Evolutionary conservation across 2,329 filamentous ascomycete genomes (phyloP).

Genomic region (Verticillium isaacii): DNA sequence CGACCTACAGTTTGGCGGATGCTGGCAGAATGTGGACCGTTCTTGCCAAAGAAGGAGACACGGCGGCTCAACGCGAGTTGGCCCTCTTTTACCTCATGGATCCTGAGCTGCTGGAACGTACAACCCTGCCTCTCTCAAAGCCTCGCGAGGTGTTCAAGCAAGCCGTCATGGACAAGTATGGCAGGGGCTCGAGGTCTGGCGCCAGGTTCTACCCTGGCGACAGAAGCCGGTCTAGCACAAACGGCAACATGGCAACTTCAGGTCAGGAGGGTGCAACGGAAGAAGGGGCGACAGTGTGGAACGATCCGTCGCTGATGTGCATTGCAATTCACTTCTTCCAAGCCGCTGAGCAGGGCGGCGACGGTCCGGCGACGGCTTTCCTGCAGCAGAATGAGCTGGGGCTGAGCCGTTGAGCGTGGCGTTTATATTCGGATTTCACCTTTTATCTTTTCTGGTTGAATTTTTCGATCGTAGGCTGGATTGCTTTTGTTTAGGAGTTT

Average conservation of each 20-base stretch:
- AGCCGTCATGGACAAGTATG: conserved; percentile 70
- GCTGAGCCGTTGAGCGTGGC: neutral
- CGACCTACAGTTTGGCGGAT: conserved; percentile 69
- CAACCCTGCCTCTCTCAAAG: conserved; percentile 77
- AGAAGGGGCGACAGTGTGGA: conserved; percentile 50
- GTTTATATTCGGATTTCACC: too few relatives aligned
- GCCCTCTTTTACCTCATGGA: conserved; percentile 91
- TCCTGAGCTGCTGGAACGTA: conserved; percentile 75
- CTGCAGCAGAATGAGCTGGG: conserved; percentile 58
- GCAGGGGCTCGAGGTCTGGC: conserved; percentile 23
- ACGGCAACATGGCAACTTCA: conserved; percentile 20
- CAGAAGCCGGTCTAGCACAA: conserved; percentile 10
- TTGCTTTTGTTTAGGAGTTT: neutral
- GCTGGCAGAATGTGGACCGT: conserved; percentile 88
- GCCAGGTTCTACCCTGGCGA: conserved; percentile 14
- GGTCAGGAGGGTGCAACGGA: conserved; percentile 24
- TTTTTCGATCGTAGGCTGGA: neutral
- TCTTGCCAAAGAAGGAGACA: conserved; percentile 85
- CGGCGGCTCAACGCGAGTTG: conserved; percentile 86
- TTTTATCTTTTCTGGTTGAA: neutral
- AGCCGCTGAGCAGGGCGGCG: conserved; percentile 77
- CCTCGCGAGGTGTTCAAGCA: conserved; percentile 88
- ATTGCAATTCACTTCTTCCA: conserved; percentile 98
- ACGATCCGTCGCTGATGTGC: conserved; percentile 85
- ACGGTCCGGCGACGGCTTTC: conserved; percentile 78